These are phyloP conservation scores for Eucalyptus pumila DNA, from an alignment of 345 rosid species.

Conservation along the genomic window DNA sequence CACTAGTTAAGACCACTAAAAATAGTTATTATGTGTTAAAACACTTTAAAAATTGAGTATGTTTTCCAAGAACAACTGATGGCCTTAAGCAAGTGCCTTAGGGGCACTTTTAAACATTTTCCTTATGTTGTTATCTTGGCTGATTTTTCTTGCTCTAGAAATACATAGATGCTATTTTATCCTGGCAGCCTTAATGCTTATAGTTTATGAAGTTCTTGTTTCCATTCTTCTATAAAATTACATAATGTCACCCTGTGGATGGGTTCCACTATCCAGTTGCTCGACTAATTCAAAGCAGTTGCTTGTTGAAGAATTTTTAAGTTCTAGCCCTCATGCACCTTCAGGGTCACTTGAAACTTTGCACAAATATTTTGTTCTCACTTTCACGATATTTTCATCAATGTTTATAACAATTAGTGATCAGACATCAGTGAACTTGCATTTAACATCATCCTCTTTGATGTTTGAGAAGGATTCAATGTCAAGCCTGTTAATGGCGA, in stretches of 20 bases:
- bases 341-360: background rate
- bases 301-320: background rate
- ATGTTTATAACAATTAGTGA: background rate
- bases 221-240: background rate
- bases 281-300: background rate
- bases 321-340: background rate
- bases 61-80: background rate
- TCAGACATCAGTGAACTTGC: background rate
- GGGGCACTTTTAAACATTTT: background rate
- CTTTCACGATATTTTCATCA: background rate
- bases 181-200: background rate
- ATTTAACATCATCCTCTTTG: background rate
- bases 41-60: background rate
- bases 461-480: background rate
- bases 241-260: background rate
- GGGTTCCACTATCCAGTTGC: background rate
- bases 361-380: background rate
- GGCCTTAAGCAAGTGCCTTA: background rate
- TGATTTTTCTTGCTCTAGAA: background rate
- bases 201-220: background rate
- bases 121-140: background rate
- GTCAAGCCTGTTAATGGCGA: background rate
- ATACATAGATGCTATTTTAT: background rate
- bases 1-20: background rate
- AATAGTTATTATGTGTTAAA: background rate